phyloP scores from a whole-genome alignment of 345 rosid species.

The Eucalyptus regnans region DNA sequence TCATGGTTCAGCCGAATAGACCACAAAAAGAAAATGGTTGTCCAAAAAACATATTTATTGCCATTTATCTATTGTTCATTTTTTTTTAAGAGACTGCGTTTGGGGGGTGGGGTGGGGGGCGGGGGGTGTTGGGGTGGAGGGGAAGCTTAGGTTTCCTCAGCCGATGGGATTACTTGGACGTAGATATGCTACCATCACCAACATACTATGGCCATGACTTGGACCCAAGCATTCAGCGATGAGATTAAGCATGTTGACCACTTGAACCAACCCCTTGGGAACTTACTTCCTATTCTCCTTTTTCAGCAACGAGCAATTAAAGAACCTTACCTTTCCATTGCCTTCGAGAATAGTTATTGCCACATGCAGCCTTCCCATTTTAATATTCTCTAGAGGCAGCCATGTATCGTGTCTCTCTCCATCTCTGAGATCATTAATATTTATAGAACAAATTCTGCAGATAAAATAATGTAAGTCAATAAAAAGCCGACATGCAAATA shows the following conservation, averaged over 20 bases:
- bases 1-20: neutral
- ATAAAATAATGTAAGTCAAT: neutral
- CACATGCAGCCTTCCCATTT: slow-evolving; percentile 80
- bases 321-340: slow-evolving; percentile 26
- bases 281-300: neutral
- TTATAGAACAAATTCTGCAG: slow-evolving; percentile 49
- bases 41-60: neutral
- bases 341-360: slow-evolving; percentile 62
- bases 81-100: no score
- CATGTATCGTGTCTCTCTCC: slow-evolving; percentile 76
- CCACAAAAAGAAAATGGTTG: neutral
- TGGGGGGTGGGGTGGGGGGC: no score
- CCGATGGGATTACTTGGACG: neutral
- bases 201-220: neutral
- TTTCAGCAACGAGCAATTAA: neutral
- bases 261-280: neutral
- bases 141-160: neutral
- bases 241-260: neutral
- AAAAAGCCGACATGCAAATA: neutral
- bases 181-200: neutral
- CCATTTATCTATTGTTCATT: neutral
- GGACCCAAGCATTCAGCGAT: neutral
- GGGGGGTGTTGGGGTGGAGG: no score
- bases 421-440: slow-evolving; percentile 47
- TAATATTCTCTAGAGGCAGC: slow-evolving; percentile 72